phyloP scores from a whole-genome alignment of 345 rosid species.

The Streptanthus diversifolius region DNA sequence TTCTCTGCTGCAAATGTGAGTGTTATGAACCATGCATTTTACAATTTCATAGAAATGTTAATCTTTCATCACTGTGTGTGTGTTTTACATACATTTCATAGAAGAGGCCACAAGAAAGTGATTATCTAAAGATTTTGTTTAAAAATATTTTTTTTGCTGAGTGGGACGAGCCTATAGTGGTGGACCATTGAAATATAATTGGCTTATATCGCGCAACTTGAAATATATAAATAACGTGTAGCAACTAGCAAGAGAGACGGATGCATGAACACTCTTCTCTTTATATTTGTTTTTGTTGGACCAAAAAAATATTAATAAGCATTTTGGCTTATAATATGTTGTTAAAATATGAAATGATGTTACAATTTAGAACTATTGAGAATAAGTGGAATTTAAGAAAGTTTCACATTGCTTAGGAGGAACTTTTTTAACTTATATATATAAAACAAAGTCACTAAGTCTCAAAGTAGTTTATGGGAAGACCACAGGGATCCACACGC shows the following conservation, averaged over 20 bases:
- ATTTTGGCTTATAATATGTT: too few relatives aligned
- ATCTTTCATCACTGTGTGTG: background rate
- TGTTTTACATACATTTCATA: too few relatives aligned
- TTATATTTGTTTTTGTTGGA: background rate
- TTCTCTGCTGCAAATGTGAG: background rate
- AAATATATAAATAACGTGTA: background rate
- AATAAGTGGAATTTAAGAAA: too few relatives aligned
- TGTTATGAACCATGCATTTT: background rate
- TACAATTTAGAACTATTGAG: too few relatives aligned
- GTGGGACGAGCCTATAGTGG: conserved; percentile 21
- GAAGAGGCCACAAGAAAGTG: too few relatives aligned
- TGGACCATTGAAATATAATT: conserved; percentile 26
- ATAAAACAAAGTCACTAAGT: too few relatives aligned
- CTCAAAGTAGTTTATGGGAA: too few relatives aligned
- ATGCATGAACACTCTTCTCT: conserved; percentile 32
- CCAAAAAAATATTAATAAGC: too few relatives aligned
- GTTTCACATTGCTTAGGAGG: too few relatives aligned
- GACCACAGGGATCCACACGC: too few relatives aligned
- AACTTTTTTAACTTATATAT: too few relatives aligned
- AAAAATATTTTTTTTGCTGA: background rate
- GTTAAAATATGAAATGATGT: too few relatives aligned
- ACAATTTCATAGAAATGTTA: background rate
- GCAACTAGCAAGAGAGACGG: conserved; percentile 15
- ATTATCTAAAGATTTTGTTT: background rate
- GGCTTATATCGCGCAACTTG: conserved; percentile 29